Percentiles rank a stretch among this genome's conserved stretches.
Evolutionary conservation across 2,329 filamentous ascomycete species (phyloP).

Genomic region (Colletotrichum sp.): DNA sequence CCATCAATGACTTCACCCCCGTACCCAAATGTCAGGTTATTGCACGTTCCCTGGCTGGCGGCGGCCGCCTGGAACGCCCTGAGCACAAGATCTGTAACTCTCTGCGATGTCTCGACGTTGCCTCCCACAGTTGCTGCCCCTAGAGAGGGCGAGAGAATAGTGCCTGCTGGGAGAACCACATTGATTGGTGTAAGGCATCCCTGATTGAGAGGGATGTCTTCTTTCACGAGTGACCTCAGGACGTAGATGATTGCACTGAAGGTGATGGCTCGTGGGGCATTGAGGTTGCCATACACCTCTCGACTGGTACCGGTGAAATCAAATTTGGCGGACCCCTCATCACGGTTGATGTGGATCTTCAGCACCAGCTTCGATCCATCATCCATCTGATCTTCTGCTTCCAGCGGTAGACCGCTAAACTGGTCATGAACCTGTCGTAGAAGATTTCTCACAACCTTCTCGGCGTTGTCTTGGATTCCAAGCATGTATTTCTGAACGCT

Average conservation of each 20-base stretch:
- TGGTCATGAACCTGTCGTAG: slow-evolving; percentile 26
- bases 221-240: slow-evolving; percentile 36
- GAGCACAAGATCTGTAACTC: slow-evolving; percentile 1
- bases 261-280: slow-evolving; percentile 39
- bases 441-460: slow-evolving; percentile 36
- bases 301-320: slow-evolving; percentile 41
- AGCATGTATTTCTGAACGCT: slow-evolving; percentile 41
- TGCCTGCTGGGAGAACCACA: slow-evolving; percentile 33
- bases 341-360: slow-evolving; percentile 32
- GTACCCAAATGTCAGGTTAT: background rate
- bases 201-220: slow-evolving; percentile 43
- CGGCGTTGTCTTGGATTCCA: slow-evolving; percentile 46
- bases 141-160: slow-evolving; percentile 36
- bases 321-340: slow-evolving; percentile 35
- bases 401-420: slow-evolving; percentile 4
- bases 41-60: background rate
- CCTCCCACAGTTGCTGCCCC: slow-evolving; percentile 58
- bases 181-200: slow-evolving; percentile 39
- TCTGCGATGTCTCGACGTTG: slow-evolving; percentile 47
- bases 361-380: slow-evolving; percentile 39
- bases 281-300: slow-evolving; percentile 38
- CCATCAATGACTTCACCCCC: background rate
- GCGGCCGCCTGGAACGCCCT: background rate
- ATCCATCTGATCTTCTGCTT: slow-evolving; percentile 37
- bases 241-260: slow-evolving; percentile 43